phyloP scores from a whole-genome alignment of 2,329 filamentous ascomycete genomes.

The Pseudogymnoascus sp. region DNA sequence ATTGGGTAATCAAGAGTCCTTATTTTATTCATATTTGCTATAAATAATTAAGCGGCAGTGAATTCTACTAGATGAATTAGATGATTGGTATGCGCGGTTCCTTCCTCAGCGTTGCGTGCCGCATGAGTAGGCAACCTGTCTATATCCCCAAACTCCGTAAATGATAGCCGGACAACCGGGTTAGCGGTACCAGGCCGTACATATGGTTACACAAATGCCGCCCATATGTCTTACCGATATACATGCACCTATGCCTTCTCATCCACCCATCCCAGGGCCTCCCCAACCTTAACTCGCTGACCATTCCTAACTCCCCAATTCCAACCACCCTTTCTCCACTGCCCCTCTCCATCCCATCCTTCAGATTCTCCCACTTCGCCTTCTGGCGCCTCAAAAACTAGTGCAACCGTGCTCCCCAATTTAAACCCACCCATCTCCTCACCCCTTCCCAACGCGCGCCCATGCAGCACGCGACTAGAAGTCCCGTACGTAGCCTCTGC shows the following conservation, averaged over 20 bases:
- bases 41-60: neutral
- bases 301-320: constrained; percentile 82
- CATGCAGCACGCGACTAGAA: constrained; percentile 69
- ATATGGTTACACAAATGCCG: neutral
- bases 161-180: neutral
- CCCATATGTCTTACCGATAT: neutral
- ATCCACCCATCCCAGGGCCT: constrained; percentile 70
- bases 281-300: constrained; percentile 79
- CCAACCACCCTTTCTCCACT: constrained; percentile 60
- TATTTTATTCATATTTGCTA: neutral
- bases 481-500: constrained; percentile 80
- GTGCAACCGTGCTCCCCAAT: constrained; percentile 85
- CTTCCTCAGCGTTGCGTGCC: neutral
- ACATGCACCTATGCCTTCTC: constrained; percentile 27
- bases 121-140: neutral
- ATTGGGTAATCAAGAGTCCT: neutral
- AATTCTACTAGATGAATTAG: neutral
- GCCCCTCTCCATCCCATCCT: constrained; percentile 46
- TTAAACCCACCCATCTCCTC: constrained; percentile 99
- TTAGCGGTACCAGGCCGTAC: neutral
- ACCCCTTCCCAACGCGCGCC: constrained; percentile 74
- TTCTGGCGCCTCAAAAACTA: constrained; percentile 91
- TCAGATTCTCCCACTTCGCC: constrained; percentile 44
- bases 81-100: neutral
- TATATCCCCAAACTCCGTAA: neutral